Evolutionary conservation across 371 early-diverging fungal genomes (phyloP), one percentile per base, ranked within the genome.

Genomic region (Actinomucor elegans): DNA sequence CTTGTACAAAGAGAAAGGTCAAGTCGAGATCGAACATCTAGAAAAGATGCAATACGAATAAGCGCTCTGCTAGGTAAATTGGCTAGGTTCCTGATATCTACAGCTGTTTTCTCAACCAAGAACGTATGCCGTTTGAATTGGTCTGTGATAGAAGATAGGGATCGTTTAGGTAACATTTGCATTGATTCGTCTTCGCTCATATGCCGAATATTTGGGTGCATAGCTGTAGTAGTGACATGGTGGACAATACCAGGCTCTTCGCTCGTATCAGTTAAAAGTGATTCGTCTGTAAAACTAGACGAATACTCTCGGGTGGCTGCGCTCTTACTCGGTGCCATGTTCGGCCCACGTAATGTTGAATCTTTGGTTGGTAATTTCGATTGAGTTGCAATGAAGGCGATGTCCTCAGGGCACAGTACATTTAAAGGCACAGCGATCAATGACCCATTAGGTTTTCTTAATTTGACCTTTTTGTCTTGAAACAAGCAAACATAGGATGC

Each of bases 391-490:
- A 75, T 62, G 34, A 69, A 75, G 23, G 59, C 65, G 17, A 64
- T 52, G 53, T 75, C 75, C 11, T 54, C 64, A 41, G 53, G 49
- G 46, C 61, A 71, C 0, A 75, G 48, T 21, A 63, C 44, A 28
- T 62, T 63, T 14, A 75, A 47, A n/a, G 75, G 71, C 10, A 75
- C 42, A 1, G 75, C 75, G 31, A 75, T 64, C 46, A 67, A 48
- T 31, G 51, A 52, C 11, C 75, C 75, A 18, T 67, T 62, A 3
- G 57, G 26, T 45, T 71, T 71, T 34, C 61, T 54, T 7, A 75
- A 61, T 36, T 75, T 75, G 15, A 75, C 69, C 45, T 71, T 75
- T 9, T 58, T 66, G 15, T 67, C 67, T 58, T 71, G 66, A 32
- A 75, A 71, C 2, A 71, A 40, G 14, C 69, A 61, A 7, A 64